Base-by-base conservation (phyloP, 352 stramenopile genomes). In the Pythium aquatile region DNA sequence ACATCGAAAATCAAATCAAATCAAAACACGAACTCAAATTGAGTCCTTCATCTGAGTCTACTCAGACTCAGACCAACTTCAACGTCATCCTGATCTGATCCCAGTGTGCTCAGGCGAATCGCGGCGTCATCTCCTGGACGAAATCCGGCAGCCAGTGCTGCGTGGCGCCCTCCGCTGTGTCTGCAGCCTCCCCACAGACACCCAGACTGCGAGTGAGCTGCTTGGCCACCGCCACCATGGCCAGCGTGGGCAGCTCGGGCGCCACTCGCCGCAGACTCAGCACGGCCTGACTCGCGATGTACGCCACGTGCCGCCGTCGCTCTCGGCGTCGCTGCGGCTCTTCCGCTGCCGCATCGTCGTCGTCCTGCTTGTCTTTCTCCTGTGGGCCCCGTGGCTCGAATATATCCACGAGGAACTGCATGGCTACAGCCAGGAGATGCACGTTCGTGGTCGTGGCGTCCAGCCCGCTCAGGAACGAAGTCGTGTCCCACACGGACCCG, bases 371-470 rank as follows among this genome's bases (percentile, higher is more conserved):
- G n/a, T 42, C 49, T 33, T 49, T 5, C 29, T 56, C 37, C 5
- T 52, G 11, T 30, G 54, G 55, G 2, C 46, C 30, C n/a, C 63
- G 46, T 20, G 63, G 57, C 32, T 65, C 55, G 16, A 72, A 67
- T 1, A 37, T 32, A 32, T 62, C 40, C 5, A 86, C 52, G 42
- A 86, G 56, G 10, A 68, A 52, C 28, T 58, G 60, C 61, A 84
- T 73, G 9, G 77, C 81, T 1, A 70, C 46, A 13, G 68, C 73
- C 53, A 77, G 65, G 59, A 86, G 58, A 62, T 88, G 81, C 35
- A 70, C 74, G 32, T 90, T 90, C 24, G 70, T 86, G 46, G 82
- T 69, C 0, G 68, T 76, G 2, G 78, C 76, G 33, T 83, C 77
- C 2, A 72, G 40, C n/a, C 20, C 61, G 1, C 54, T 58, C 28